Conservation (phyloP, 2,329 filamentous ascomycete species). For the Diaporthe nobilis region DNA sequence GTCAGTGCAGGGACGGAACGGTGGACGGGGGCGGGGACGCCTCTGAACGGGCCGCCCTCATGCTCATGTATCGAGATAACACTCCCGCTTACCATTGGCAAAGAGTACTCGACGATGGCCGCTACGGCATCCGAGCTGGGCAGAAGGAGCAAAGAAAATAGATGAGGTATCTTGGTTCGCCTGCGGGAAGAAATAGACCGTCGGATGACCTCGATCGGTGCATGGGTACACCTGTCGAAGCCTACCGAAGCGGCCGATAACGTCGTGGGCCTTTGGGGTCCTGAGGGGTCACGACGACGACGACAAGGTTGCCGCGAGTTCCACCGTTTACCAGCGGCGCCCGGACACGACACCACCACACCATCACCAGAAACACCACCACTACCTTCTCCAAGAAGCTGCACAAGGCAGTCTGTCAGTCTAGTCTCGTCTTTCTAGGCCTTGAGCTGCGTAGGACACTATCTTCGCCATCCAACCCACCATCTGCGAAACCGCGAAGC, state of each 20-base stretch:
- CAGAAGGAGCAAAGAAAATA: background rate
- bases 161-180: constrained; percentile 12
- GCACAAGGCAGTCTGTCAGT: background rate
- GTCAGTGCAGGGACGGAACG: constrained; percentile 7
- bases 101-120: background rate
- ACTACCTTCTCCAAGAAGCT: background rate
- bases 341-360: constrained; percentile 27
- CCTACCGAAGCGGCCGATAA: constrained; percentile 25
- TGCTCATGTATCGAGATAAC: constrained; percentile 14
- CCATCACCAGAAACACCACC: constrained; percentile 9
- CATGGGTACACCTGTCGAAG: constrained; percentile 21
- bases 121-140: background rate
- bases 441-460: background rate
- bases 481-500: constrained; percentile 5
- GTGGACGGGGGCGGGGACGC: background rate
- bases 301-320: constrained; percentile 33
- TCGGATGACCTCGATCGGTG: constrained; percentile 33
- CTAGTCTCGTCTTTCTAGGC: constrained; percentile 12
- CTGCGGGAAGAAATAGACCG: background rate
- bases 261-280: background rate
- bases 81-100: constrained; percentile 24
- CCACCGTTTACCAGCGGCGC: constrained; percentile 1
- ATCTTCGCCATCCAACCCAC: constrained; percentile 22
- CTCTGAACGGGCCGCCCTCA: background rate
- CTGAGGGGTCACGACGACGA: constrained; percentile 2